Evolutionary conservation across 306 rosid genomes (phyloP).

Genomic region (Delonix regia): DNA sequence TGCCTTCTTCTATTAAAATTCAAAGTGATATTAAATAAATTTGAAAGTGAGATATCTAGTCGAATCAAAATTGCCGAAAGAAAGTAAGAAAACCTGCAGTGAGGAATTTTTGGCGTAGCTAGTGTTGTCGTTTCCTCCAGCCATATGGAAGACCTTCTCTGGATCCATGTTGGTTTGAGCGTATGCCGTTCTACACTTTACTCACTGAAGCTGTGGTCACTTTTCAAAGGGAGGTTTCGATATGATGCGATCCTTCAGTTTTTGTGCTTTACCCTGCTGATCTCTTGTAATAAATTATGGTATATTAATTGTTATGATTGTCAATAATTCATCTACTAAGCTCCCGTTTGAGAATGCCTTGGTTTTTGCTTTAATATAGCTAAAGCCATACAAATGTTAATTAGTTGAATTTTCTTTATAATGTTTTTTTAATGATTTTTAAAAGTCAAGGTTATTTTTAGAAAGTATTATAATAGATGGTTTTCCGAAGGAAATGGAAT

Average conservation of each 20-base stretch:
- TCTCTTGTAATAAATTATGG: background rate
- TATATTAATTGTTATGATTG: conserved; percentile 33
- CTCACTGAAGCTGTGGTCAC: conserved; percentile 37
- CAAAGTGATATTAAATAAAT: background rate
- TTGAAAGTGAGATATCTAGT: background rate
- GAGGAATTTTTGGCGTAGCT: conserved; percentile 93
- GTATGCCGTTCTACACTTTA: conserved; percentile 23
- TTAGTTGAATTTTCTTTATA: background rate
- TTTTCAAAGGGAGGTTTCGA: conserved; percentile 47
- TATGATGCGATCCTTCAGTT: conserved; percentile 18
- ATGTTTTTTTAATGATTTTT: background rate
- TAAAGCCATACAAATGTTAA: background rate
- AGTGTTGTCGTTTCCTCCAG: conserved; percentile 78
- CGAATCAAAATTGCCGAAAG: background rate
- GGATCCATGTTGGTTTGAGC: conserved; percentile 64
- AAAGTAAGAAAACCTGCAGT: conserved; percentile 55
- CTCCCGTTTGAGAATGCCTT: background rate
- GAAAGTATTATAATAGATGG: background rate
- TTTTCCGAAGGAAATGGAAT: too few relatives aligned
- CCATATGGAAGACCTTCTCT: conserved; percentile 84
- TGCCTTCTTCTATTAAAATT: conserved; percentile 62
- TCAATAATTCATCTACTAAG: conserved; percentile 33
- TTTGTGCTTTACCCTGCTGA: background rate
- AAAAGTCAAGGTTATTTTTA: background rate
- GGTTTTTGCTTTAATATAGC: background rate